Base-by-base conservation (phyloP, 495 filamentous ascomycete species). In the Penicillium taxi region DNA sequence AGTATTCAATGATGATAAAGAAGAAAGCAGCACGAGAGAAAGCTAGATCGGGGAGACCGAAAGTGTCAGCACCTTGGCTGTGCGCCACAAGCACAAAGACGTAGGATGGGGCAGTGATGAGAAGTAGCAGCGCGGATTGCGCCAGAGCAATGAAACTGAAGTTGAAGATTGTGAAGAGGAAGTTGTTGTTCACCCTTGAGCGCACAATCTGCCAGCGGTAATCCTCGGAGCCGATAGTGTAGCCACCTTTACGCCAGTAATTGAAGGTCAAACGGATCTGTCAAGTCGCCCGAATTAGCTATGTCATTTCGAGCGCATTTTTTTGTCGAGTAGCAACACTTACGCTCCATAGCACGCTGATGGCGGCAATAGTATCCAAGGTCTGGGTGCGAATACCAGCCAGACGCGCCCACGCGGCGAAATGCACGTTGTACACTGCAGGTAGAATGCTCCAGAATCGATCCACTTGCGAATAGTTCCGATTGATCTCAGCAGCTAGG, bases 191-290 rank as follows among this genome's bases (percentile, higher is more conserved):
- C 23, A 75, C 61, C 26, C 69, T 58, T 13, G 67, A 51, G 36
- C 64, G 67, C 23, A 81, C 44, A 12, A 78, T 65, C 26, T 63
- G 42, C 90, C 90, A 96, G 56, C 93, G 76, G 58, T 99, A 99
- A 61, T 99, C 93, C 59, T 99, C 89, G 8, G 77, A 80, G 19
- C 91, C 90, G 40, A 86, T 70, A 16, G 66, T 61, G 56, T 96
- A 99, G 12, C 93, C 93, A 13, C 93, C 93, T 59, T 85, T 93
- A 33, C 93, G 82, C 83, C 84, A 95, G 59, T 94, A 99, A 63
- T 99, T 99, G 74, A 73, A 96, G 2, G 91, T 94, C 53, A 99
- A 66, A 25, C 93, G 82, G 33, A 67, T 40, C 80, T 85, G 50
- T 41, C 24, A 14, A 15, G 6, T 12, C 24, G 6, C 29, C 16